Evolutionary conservation across 306 rosid genomes (phyloP), one percentile per base, ranked within the genome.

Genomic region (Fagus crenata): DNA sequence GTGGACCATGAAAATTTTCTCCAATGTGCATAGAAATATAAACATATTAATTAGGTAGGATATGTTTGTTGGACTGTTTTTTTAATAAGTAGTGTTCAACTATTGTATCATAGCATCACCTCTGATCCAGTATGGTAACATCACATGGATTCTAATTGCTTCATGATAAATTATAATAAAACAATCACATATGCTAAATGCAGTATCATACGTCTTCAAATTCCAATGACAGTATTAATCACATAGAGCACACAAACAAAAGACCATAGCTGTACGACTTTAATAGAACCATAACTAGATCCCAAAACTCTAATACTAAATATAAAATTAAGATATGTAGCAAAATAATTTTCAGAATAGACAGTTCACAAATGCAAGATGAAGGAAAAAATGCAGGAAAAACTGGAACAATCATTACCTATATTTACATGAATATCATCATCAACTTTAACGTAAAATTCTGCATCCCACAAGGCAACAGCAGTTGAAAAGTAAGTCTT

Each of bases 371-470:
- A 36, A 32, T 46, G 59, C 35, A 17, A 11, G 22, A 78, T 6
- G 14, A 67, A 37, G 40, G 49, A 54, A 6, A 46, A 49, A 7
- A 42, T 13, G 14, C 5, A 2, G 36, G 5, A 18, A 51, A 58
- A 67, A 7, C 8, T 12, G 13, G 59, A 59, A 65, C 40, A 35
- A 7, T 17, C 5, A n/a, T 83, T 70, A 90, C 98, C 98, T 90
- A 93, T 81, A 73, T 93, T 93, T 72, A 91, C 93, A 79, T 93
- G 97, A 71, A 93, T 89, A 75, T 91, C 98, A 74, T 93, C 98
- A 41, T 93, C 98, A 72, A 91, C 98, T 89, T 93, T 91, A 88
- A 93, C 84, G 74, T 90, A 92, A 83, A 86, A 92, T 41, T 90
- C 93, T 32, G 97, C 93, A 86, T 92, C 91, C 93, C 96, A 90